Conservation (phyloP, 768 basidiomycete species). For the Macrolepiota dolichaula region DNA sequence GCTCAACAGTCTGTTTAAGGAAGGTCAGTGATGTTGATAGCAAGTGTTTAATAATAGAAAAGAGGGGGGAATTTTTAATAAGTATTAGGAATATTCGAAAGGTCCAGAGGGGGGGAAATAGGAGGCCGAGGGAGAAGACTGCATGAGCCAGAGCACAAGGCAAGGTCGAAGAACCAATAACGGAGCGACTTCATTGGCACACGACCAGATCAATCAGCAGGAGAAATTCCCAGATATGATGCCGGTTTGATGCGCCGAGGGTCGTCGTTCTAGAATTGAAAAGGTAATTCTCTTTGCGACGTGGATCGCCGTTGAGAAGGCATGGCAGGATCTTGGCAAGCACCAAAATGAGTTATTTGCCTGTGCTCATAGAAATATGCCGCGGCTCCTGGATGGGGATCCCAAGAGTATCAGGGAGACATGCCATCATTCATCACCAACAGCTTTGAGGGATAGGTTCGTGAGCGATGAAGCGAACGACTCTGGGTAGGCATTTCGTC, state of each 20-base stretch:
- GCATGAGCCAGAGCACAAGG: background rate
- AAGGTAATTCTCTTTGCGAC: background rate
- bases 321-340: background rate
- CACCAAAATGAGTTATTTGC: background rate
- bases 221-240: background rate
- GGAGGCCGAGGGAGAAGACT: background rate
- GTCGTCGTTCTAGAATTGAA: background rate
- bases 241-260: background rate
- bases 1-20: conserved; percentile 66
- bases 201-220: background rate
- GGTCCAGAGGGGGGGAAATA: background rate
- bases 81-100: too few species aligned
- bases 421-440: background rate
- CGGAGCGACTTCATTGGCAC: background rate
- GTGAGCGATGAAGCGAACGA: background rate
- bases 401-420: background rate
- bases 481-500: background rate
- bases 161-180: background rate
- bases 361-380: background rate
- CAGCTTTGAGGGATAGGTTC: background rate
- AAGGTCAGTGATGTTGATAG: background rate
- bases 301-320: background rate
- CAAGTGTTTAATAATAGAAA: background rate
- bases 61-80: too few species aligned
- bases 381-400: background rate